phyloP scores from a whole-genome alignment of 2,329 filamentous ascomycete species.

The Fusarium penzigii region DNA sequence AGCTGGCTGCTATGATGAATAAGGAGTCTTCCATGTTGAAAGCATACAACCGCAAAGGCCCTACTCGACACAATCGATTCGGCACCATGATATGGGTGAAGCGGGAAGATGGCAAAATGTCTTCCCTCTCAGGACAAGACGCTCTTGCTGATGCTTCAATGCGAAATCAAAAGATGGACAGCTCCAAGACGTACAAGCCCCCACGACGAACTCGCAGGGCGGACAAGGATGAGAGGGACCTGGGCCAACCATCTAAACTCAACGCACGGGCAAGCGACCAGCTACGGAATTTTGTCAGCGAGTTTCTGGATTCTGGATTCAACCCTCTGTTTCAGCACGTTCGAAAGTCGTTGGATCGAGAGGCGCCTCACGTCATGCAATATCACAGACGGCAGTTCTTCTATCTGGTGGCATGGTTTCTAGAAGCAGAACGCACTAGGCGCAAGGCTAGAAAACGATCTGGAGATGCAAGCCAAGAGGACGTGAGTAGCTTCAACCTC shows the following conservation, averaged over 20 bases:
- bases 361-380: conserved; percentile 77
- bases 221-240: conserved; percentile 68
- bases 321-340: conserved; percentile 87
- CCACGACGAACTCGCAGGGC: conserved; percentile 65
- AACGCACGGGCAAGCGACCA: conserved; percentile 73
- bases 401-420: conserved; percentile 90
- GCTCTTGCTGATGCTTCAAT: conserved; percentile 72
- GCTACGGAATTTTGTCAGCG: conserved; percentile 80
- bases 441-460: conserved; percentile 59
- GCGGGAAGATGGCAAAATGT: conserved; percentile 78
- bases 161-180: conserved; percentile 86
- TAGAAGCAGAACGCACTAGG: conserved; percentile 79
- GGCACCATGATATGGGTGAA: conserved; percentile 98
- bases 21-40: conserved; percentile 85
- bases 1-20: conserved; percentile 72
- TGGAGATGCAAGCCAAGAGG: conserved; percentile 48
- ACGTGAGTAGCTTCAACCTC: conserved; percentile 77
- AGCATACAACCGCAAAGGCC: conserved; percentile 73
- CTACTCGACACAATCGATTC: conserved; percentile 89
- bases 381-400: conserved; percentile 86
- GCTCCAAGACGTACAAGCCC: conserved; percentile 85
- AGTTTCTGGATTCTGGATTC: conserved; percentile 93
- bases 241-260: conserved; percentile 72
- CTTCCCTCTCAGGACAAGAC: conserved; percentile 86
- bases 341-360: conserved; percentile 85